Evolutionary conservation across 148 eudicot species (phyloP).

Genomic region (Dianthus caryophyllus): DNA sequence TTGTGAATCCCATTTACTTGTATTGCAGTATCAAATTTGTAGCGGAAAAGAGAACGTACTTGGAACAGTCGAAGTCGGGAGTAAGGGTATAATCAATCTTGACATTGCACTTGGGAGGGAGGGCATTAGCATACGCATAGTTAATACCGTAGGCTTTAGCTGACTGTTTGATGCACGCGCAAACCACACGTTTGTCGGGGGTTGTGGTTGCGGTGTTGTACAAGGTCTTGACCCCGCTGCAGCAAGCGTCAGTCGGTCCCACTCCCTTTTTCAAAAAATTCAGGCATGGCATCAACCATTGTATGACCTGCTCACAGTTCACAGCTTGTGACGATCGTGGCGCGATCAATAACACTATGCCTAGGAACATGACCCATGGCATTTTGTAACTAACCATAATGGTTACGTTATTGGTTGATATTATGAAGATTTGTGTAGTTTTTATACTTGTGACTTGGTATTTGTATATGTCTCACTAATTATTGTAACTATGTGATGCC

Average conservation of each 20-base stretch:
- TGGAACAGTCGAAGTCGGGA: conserved; percentile 24
- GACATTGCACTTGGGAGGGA: conserved; percentile 29
- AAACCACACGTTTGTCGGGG: conserved; percentile 25
- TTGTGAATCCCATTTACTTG: no score
- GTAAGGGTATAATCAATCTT: conserved; percentile 15
- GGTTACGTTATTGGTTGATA: neutral
- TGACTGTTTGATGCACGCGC: conserved; percentile 28
- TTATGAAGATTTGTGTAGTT: neutral
- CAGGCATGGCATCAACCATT: conserved; percentile 25
- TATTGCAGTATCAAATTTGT: no score
- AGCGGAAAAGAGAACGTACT: conserved; percentile 14
- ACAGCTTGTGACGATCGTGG: conserved; percentile 29
- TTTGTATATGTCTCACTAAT: neutral
- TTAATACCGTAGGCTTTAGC: conserved; percentile 21
- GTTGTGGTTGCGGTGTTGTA: conserved; percentile 14
- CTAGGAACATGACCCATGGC: conserved; percentile 12
- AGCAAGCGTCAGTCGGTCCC: conserved; percentile 12
- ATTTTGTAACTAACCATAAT: conserved; percentile 15
- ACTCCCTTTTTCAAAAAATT: conserved; percentile 30
- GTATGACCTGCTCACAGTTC: conserved; percentile 22
- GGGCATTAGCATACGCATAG: conserved; percentile 19
- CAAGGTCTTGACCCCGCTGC: conserved; percentile 27
- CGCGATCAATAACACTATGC: conserved; percentile 21
- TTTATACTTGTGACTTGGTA: neutral
- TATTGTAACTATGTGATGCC: neutral